Base-by-base conservation (phyloP, 1,284 basidiomycete genomes). In the Moniliophthora roreri region DNA sequence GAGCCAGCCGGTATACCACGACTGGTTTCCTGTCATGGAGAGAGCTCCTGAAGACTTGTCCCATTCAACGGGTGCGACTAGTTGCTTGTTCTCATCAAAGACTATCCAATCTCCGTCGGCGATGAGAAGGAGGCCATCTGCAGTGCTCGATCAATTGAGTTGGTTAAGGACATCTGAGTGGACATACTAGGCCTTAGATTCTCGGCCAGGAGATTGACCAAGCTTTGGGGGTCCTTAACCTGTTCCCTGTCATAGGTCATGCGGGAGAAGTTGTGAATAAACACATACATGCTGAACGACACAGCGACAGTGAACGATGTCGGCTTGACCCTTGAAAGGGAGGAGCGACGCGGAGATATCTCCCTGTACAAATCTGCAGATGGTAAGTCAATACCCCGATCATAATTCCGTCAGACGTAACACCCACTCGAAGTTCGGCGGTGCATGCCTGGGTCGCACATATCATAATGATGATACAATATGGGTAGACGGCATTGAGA, bases 221-320 rank as follows among this genome's bases (percentile, higher is more conserved):
- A 51, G 11, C 41, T 46, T 18, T 58, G 57, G 10, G 63, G 63
- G 34, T 64, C 59, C 23, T 50, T 50, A 23, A 66, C 51, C 63
- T 65, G 45, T 40, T 38, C 16, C 10, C 50, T 16, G 34, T 18
- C 20, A 9, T 34, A 21, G 20, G 11, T 15, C 28, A 21, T 24
- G 42, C 18, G 23, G 21, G 23, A n/a, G 4, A 42, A 41, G 20
- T 13, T 20, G 26, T 34, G 32, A 15, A 24, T 23, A 8, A n/a
- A 15, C 23, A 52, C 63, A 40, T 38, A 66, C 66, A 57, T 66
- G 62, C 50, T 62, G 61, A 11, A 59, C 57, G 23, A 69, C 58
- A 54, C 59, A 60, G 11, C 66, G 63, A 50, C 61, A 63, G 53
- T 67, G 64, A n/a, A 66, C 53, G 28, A 67, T 55, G 48, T 60